A percentile compares a stretch with the other conserved stretches of the same genome.
Conservation (phyloP, 192 early-diverging fungal genomes). For the Podila epicladia region DNA sequence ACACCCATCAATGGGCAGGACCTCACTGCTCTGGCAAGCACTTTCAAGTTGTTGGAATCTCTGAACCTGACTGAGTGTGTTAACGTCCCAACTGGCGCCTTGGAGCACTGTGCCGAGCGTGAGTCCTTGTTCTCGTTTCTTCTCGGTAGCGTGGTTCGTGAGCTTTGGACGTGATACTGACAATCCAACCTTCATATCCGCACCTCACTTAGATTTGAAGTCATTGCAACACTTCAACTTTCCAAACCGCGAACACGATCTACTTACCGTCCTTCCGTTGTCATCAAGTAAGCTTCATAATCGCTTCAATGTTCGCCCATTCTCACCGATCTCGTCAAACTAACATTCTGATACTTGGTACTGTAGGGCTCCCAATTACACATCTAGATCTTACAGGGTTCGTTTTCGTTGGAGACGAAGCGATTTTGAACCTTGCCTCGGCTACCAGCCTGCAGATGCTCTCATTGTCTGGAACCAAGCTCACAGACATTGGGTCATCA, state of each 20-base stretch:
- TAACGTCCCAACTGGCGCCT: neutral
- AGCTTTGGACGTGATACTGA: neutral
- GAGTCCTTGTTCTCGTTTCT: neutral
- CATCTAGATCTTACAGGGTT: constrained; percentile 58
- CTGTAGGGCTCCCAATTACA: constrained; percentile 55
- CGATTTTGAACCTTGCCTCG: constrained; percentile 34
- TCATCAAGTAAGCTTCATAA: constrained; percentile 36
- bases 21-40: constrained; percentile 1
- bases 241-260: constrained; percentile 60
- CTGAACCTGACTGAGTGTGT: constrained; percentile 24
- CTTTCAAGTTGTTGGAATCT: constrained; percentile 1
- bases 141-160: neutral
- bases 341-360: neutral
- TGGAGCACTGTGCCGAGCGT: constrained; percentile 20
- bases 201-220: constrained; percentile 2
- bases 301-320: neutral
- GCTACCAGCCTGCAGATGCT: constrained; percentile 54
- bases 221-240: constrained; percentile 53
- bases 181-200: neutral
- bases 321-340: neutral
- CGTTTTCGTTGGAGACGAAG: constrained; percentile 53
- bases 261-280: constrained; percentile 47
- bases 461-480: constrained; percentile 54
- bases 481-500: constrained; percentile 60
- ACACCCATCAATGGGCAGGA: constrained; percentile 17